Evolutionary conservation across 2,329 filamentous ascomycete species (phyloP), one percentile per base, ranked within the genome.

Genomic region (Cadophora sp.): DNA sequence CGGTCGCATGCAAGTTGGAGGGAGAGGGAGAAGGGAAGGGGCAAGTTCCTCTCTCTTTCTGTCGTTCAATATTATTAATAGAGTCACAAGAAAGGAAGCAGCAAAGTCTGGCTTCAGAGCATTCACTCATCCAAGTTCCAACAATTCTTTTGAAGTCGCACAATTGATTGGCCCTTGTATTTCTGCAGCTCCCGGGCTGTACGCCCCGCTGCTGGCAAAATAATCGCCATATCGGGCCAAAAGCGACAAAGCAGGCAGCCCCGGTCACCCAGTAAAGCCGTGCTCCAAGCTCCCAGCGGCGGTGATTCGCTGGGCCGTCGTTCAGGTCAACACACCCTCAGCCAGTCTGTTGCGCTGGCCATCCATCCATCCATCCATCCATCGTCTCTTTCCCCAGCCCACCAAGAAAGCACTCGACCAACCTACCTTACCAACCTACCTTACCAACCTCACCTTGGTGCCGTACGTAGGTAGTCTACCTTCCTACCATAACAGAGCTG

Each of bases 181-280:
- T 60, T 33, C 24, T 41, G 33, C 33, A 48, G 24, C 45, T 24
- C 30, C 24, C 50, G 50, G 45, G n/a, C 45, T 9, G 45, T 22
- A n/a, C 5, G 4, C n/a, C 45, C n/a, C 13, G 1, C 58, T 18
- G 33, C n/a, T 24, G 9, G 20, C 41, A 60, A 33, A 33, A 60
- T 47, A 60, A 60, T 60, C 22, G 58, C 59, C 59, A 62, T 41
- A 62, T 62, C 59, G 45, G 48, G 59, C 33, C 43, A 60, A 53
- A 53, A 53, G n/a, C 45, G 59, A 51, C 53, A 30, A 30, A 30
- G 27, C 27, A 30, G 3, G 27, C 27, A 30, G n/a, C n/a, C 27
- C 27, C 27, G 6, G 27, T 30, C 27, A 30, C 27, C 27, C 27
- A 30, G 27, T 30, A 30, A 30, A 30, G 27, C 6, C 53, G 59